These are phyloP conservation scores for Hordeum marinum DNA, from an alignment of 176 grass and related monocot genomes.

Conservation along the genomic window DNA sequence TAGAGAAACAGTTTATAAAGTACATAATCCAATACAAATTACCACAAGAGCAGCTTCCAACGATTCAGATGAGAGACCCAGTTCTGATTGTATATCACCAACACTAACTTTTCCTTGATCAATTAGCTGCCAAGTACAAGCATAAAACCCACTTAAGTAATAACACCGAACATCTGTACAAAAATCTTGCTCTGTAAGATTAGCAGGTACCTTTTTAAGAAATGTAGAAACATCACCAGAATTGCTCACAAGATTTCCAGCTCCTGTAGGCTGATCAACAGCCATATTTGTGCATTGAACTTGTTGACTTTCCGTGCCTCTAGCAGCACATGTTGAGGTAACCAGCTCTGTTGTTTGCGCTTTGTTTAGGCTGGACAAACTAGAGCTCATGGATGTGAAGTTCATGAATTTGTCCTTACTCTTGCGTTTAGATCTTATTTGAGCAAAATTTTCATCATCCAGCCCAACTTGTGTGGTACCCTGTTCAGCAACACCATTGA, in stretches of 20 bases:
- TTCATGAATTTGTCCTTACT: conserved; percentile 58
- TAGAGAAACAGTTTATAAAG: background rate
- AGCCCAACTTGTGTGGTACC: conserved; percentile 24
- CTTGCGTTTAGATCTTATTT: conserved; percentile 65
- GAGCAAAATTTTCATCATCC: conserved; percentile 27
- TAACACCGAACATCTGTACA: background rate
- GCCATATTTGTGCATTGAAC: conserved; percentile 27
- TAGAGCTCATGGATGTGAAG: conserved; percentile 4
- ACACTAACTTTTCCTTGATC: conserved; percentile 67
- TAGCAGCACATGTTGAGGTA: conserved; percentile 19
- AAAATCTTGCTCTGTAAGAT: conserved; percentile 12
- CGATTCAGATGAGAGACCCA: conserved; percentile 64
- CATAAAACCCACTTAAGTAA: conserved; percentile 27
- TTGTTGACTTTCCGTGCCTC: conserved; percentile 32
- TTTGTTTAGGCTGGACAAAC: conserved; percentile 46
- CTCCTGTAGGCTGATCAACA: conserved; percentile 36
- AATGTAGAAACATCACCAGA: conserved; percentile 49
- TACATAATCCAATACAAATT: conserved; percentile 44
- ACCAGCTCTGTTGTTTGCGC: conserved; percentile 30
- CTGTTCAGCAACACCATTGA: conserved; percentile 23
- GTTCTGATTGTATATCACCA: conserved; percentile 65
- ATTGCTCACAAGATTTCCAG: conserved; percentile 36
- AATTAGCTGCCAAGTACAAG: conserved; percentile 58
- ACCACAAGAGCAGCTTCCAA: conserved; percentile 74
- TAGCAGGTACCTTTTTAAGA: conserved; percentile 71